Evolutionary conservation across 768 basidiomycete genomes (phyloP), one percentile per base, ranked within the genome.

Genomic region (Scleroderma citrinum): DNA sequence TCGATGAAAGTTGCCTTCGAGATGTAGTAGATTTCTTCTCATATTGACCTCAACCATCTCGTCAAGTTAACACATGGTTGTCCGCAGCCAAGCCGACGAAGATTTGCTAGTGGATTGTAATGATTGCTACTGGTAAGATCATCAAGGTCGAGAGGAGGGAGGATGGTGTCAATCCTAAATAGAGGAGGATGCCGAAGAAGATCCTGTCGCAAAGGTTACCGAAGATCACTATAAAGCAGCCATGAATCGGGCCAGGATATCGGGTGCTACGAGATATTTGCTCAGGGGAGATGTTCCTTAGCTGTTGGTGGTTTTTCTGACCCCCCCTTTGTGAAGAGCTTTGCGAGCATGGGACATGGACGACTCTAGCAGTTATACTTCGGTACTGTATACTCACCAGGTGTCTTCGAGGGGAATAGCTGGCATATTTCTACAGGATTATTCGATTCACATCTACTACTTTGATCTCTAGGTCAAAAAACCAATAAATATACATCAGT

Each of bases 41-140:
- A 84, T 1, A 93, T 99, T 57, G 82, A 96, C 66, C 81, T 98
- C 44, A 26, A 24, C 26, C 98, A 84, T 84, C 76, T 99, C 53
- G 79, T 94, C 46, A 95, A 86, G 81, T 80, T 75, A 67, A 96
- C 95, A 14, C 92, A 97, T 59, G 96, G 96, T 99, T 87, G 82
- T 98, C 95, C 62, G 96, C 96, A 83, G 96, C 96, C 49, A 96
- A 99, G 81, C 74, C 98, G 56, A 95, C 95, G n/a, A 95, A 98
- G 68, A 95, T 99, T 61, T 98, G 95, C 67, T 94, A 98, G 70
- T 83, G 96, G 44, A 86, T 96, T 6, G 94, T 93, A 48, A 99
- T 98, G 74, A 76, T 97, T 47, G 95, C 95, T 1, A 98, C 98
- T 62, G 81, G 95, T 24, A 91, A 88, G 68, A 87, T 84, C 48